These are phyloP conservation scores for Kockiozyma suomiensis DNA, from an alignment of 805 yeast genomes.

Conservation along the genomic window DNA sequence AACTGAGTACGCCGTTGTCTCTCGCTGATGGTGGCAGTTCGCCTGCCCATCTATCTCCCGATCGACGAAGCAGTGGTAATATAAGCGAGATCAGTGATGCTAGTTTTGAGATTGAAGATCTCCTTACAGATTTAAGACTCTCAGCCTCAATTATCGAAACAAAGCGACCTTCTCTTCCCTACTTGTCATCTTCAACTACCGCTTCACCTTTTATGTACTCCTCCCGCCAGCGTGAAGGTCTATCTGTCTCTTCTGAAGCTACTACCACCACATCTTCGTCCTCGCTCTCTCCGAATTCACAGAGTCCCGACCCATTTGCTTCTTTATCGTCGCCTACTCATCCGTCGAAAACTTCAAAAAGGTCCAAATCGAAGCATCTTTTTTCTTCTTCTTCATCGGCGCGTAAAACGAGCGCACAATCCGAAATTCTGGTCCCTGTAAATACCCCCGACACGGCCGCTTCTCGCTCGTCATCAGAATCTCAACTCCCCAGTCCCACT, in stretches of 20 bases:
- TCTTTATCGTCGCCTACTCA: background rate
- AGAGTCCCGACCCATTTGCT: background rate
- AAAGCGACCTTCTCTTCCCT: background rate
- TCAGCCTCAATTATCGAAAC: background rate
- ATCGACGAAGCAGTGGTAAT: background rate
- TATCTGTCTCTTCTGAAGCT: background rate
- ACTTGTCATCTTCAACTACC: background rate
- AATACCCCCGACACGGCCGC: background rate
- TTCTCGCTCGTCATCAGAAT: slow-evolving; percentile 12
- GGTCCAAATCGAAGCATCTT: background rate
- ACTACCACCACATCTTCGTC: slow-evolving; percentile 1
- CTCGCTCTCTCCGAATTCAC: background rate
- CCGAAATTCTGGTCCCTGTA: slow-evolving; percentile 3
- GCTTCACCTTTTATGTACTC: background rate
- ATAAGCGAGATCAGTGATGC: background rate
- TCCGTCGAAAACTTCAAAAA: background rate
- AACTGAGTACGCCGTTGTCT: background rate
- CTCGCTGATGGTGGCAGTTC: background rate
- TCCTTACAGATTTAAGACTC: background rate
- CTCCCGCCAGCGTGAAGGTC: background rate
- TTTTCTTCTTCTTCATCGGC: background rate
- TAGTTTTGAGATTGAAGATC: background rate
- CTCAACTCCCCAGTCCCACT: background rate
- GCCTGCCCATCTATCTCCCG: background rate
- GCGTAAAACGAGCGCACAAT: slow-evolving; percentile 3